These are phyloP conservation scores for Geranomyces michiganensis DNA, from an alignment of 192 early-diverging fungal species.

Conservation along the genomic window DNA sequence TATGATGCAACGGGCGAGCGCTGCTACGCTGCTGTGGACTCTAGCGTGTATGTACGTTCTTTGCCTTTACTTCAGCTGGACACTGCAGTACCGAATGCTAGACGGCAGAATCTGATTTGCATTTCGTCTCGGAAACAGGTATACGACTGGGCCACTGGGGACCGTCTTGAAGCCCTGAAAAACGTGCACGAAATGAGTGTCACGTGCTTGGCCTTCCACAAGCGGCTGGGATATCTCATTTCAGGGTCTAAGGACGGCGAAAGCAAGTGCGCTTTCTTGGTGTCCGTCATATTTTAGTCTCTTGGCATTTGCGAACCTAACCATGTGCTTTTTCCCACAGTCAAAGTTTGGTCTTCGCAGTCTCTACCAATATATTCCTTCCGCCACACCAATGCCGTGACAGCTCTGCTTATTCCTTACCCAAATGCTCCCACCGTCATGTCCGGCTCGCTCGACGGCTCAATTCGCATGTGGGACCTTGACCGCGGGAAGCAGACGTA, in stretches of 20 bases:
- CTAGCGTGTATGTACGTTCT: slow-evolving; percentile 45
- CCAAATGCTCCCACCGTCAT: slow-evolving; percentile 37
- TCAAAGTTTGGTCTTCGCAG: slow-evolving; percentile 55
- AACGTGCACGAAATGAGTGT: slow-evolving; percentile 52
- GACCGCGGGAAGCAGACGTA: slow-evolving; percentile 34
- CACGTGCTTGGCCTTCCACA: slow-evolving; percentile 42
- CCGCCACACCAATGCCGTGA: slow-evolving; percentile 43
- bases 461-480: slow-evolving; percentile 54
- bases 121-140: slow-evolving; percentile 37
- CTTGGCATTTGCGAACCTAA: neutral
- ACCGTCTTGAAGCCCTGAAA: slow-evolving; percentile 39
- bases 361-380: slow-evolving; percentile 44
- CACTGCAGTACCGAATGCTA: neutral
- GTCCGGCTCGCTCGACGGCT: slow-evolving; percentile 41
- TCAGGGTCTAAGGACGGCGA: slow-evolving; percentile 53
- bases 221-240: slow-evolving; percentile 46
- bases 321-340: slow-evolving; percentile 24
- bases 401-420: slow-evolving; percentile 38
- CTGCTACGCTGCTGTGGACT: slow-evolving; percentile 47
- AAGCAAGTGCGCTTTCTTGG: slow-evolving; percentile 29
- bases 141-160: slow-evolving; percentile 50
- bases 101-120: too few species aligned
- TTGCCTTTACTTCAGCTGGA: neutral
- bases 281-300: neutral
- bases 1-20: slow-evolving; percentile 35